These are phyloP conservation scores for Cyclotella cryptica DNA, from an alignment of 108 stramenopile species.

Conservation along the genomic window DNA sequence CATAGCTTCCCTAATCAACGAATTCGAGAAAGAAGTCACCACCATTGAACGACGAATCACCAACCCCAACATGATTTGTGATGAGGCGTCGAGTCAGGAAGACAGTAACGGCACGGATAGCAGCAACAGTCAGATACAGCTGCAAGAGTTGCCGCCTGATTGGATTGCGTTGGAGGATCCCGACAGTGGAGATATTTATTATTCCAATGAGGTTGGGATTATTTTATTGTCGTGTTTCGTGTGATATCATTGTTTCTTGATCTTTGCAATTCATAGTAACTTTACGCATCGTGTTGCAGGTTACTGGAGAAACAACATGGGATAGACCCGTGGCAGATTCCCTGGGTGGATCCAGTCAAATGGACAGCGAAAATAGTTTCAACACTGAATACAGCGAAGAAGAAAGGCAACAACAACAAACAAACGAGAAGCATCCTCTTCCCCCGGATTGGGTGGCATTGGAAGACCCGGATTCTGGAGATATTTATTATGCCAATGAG, in stretches of 20 bases:
- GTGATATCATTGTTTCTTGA: background rate
- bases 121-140: too few species aligned
- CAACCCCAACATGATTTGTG: background rate
- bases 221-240: background rate
- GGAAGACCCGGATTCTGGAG: conserved; percentile 59
- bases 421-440: background rate
- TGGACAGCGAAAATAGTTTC: background rate
- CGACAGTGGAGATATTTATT: conserved; percentile 70
- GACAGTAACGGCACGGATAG: background rate
- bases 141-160: conserved; percentile 52
- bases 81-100: background rate
- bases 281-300: background rate
- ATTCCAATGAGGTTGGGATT: conserved; percentile 66
- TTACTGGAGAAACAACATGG: conserved; percentile 75
- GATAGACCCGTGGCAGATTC: conserved; percentile 18
- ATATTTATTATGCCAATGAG: conserved; percentile 54
- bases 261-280: background rate
- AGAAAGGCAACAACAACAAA: background rate
- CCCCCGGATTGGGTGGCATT: conserved; percentile 64
- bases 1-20: conserved; percentile 17
- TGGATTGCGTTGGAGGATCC: conserved; percentile 81
- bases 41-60: conserved; percentile 6
- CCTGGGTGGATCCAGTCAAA: background rate
- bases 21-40: conserved; percentile 17
- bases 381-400: background rate